Evolutionary conservation across 306 rosid genomes (phyloP), one percentile per base, ranked within the genome.

Genomic region (Elaeagnus macrophylla): DNA sequence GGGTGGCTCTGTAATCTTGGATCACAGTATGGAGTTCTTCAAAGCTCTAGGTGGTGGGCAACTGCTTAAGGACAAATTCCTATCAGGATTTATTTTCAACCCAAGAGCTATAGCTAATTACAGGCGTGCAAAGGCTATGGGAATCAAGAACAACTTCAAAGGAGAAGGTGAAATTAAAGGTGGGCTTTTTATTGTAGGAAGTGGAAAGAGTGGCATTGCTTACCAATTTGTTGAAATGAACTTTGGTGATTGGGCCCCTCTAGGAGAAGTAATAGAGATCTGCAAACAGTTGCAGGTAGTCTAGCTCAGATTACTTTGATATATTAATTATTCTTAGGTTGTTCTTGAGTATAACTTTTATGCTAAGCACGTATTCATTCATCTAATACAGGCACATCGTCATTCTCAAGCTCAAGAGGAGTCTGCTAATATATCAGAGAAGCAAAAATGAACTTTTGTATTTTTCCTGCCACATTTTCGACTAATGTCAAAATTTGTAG

Each of bases 91-190:
- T 66, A 9, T 86, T 57, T 74, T 89, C 72, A 89, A 89, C 73
- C 84, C 81, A 8, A 60, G 81, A 66, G 94, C 97, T 38, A 56
- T 81, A 61, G 78, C 85, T 20, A 89, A 89, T 65, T 89, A 71
- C 74, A 89, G 75, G 67, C 85, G 97, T 44, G 83, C 95, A 61
- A 89, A 86, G 71, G 66, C 70, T 3, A 79, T 48, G 85, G 76
- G 86, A 32, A 51, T 86, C 46, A 64, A 70, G 43, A 65, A 83
- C 19, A 86, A 83, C 73, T 86, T 85, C 73, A 79, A 53, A 66
- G 97, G 95, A 51, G 88, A 89, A 79, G 97, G 95, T 62, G 90
- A 86, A 75, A 86, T 83, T 57, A 89, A 89, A 70, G 97, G 95
- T 37, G 97, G 97, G 15, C 82, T 89, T 19, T 83, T 75, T 45